Evolutionary conservation across 106 monocot species (phyloP), one percentile per base, ranked within the genome.

Genomic region (Narthecium ossifragum): DNA sequence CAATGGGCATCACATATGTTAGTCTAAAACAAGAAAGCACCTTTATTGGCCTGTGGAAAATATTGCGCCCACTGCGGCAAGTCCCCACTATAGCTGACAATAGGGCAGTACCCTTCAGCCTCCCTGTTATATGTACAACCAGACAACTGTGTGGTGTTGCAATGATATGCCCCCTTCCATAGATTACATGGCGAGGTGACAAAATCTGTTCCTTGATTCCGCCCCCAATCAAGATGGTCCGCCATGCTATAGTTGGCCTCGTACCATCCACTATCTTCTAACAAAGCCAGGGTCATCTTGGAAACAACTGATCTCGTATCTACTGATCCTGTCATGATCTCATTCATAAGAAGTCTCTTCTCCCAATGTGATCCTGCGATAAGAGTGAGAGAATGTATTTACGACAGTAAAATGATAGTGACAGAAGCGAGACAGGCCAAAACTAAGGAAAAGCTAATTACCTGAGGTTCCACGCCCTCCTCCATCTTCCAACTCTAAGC

Each of bases 271-370:
- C 96, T 98, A 64, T 98, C 90, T 65, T 98, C 96, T 60, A 98
- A 58, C 64, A 98, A 72, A 63, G 96, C 96, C 71, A 98, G 64
- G 26, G 96, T 98, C 96, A 98, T 98, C 64, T 87, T 87, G 37
- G 96, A 98, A 24, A 98, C 96, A 33, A 98, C 96, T 57, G 96
- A 98, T 84, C 84, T 78, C 40, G 96, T 83, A 63, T 98, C 96
- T n/a, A 98, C 96, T 40, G 96, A 98, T 6, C 96, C 96, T 9
- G 96, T 98, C 96, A 98, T 98, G 31, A 98, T 98, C 71, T 98
- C 96, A 84, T 98, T 98, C 96, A 98, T 98, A 40, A 98, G 70
- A 37, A 98, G 78, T 36, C 96, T 84, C 57, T 98, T 98, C 69
- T 98, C 96, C 96, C 96, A 98, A 53, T 98, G 96, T 34, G 96